Conservation (phyloP, 2,329 filamentous ascomycete species). For the Aspergillus sp. region DNA sequence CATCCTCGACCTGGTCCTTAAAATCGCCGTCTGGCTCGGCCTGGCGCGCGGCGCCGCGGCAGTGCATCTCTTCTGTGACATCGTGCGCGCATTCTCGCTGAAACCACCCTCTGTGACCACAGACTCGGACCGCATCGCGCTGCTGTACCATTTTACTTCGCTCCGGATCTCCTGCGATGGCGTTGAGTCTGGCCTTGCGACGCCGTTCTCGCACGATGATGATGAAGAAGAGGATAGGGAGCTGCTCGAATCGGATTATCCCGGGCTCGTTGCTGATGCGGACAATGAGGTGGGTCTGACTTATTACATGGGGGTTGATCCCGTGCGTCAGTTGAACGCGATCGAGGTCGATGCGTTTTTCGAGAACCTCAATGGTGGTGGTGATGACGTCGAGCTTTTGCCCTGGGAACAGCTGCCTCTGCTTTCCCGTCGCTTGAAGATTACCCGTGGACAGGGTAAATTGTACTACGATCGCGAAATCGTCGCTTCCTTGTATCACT, state of each 20-base stretch:
- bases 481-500: neutral
- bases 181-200: slow-evolving; percentile 3
- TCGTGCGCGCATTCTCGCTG: slow-evolving; percentile 15
- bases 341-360: too few species aligned
- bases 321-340: too few species aligned
- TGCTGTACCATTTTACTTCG: slow-evolving; percentile 10
- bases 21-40: slow-evolving; percentile 19
- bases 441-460: neutral
- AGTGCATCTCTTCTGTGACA: slow-evolving; percentile 22
- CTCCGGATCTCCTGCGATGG: slow-evolving; percentile 7
- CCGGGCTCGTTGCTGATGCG: too few species aligned
- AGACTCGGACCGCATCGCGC: slow-evolving; percentile 3
- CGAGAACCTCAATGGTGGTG: neutral
- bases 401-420: neutral
- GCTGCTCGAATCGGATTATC: too few species aligned
- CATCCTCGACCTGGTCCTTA: slow-evolving; percentile 13
- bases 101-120: slow-evolving; percentile 3
- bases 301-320: too few species aligned
- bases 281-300: too few species aligned
- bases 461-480: neutral
- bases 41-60: slow-evolving; percentile 18
- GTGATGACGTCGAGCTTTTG: neutral
- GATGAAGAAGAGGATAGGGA: too few species aligned
- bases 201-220: slow-evolving; percentile 7
- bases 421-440: neutral